These are phyloP conservation scores for Colletotrichum zoysiae DNA, from an alignment of 2,329 filamentous ascomycete genomes.

Conservation along the genomic window DNA sequence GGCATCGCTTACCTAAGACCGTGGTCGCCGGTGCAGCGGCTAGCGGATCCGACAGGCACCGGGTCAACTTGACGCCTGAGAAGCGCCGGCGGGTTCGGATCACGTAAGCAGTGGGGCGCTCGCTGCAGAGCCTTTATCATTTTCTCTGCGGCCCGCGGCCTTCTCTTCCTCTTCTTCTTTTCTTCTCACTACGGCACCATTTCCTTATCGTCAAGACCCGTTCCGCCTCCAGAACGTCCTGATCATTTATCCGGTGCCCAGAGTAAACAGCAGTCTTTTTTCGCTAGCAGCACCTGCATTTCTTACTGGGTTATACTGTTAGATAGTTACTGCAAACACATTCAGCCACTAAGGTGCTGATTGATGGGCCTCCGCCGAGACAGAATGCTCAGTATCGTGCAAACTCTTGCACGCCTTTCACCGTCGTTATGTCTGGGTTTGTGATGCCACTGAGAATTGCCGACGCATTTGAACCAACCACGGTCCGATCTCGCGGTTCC, in stretches of 20 bases:
- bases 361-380: not conserved
- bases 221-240: conserved; percentile 78
- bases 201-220: conserved; percentile 96
- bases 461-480: not conserved
- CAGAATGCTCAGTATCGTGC: not conserved
- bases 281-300: conserved; percentile 96
- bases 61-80: conserved; percentile 17
- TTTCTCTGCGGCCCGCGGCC: conserved; percentile 23
- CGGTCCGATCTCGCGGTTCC: not conserved
- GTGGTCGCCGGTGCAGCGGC: not conserved
- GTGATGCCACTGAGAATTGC: conserved; percentile 4
- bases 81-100: not conserved
- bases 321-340: conserved; percentile 96
- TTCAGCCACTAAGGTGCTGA: conserved; percentile 1
- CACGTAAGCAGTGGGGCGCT: conserved; percentile 30
- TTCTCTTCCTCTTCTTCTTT: conserved; percentile 49
- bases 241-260: conserved; percentile 94
- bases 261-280: conserved; percentile 89
- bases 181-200: conserved; percentile 72
- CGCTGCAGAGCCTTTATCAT: conserved; percentile 40
- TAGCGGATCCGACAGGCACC: not conserved
- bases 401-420: not conserved
- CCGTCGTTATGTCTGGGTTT: not conserved
- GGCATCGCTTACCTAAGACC: conserved; percentile 43
- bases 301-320: conserved; percentile 84